Percentiles rank a stretch among this genome's conserved stretches.
Evolutionary conservation across 1,284 basidiomycete species (phyloP).

Genomic region (Apiotrichum gracile): DNA sequence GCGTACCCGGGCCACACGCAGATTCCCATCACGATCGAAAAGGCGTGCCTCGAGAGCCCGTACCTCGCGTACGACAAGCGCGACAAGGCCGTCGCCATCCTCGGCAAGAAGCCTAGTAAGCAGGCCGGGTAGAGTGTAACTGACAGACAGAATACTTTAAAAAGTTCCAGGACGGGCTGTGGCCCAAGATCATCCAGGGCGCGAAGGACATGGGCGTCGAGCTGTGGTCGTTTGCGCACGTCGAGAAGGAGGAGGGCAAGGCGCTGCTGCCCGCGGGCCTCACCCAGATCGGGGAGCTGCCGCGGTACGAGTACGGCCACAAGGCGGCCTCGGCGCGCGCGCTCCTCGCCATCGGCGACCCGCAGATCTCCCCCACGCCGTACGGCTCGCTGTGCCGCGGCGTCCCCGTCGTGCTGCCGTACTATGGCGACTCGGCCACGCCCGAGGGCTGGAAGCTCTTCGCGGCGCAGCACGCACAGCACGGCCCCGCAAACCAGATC

Average conservation of each 20-base stretch:
- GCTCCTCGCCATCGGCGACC: constrained; percentile 38
- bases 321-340: constrained; percentile 30
- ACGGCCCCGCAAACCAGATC: constrained; percentile 35
- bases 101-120: no score
- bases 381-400: constrained; percentile 41
- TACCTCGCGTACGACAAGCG: constrained; percentile 24
- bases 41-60: constrained; percentile 27
- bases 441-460: not conserved
- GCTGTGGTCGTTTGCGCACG: constrained; percentile 26
- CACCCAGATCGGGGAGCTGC: constrained; percentile 18
- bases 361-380: constrained; percentile 36
- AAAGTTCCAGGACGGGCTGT: not conserved
- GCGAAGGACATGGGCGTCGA: constrained; percentile 11
- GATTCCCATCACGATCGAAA: constrained; percentile 40
- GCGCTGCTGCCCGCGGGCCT: constrained; percentile 33
- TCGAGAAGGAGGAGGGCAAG: constrained; percentile 23
- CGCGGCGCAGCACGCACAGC: constrained; percentile 19
- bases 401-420: constrained; percentile 42
- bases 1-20: constrained; percentile 26
- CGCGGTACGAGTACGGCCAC: constrained; percentile 23
- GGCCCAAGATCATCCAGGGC: not conserved
- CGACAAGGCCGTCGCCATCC: constrained; percentile 29
- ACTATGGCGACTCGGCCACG: constrained; percentile 8
- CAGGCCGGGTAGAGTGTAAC: no score
- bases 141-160: no score